Conservation (phyloP, 495 filamentous ascomycete species). For the Lasiosphaeria miniovina region DNA sequence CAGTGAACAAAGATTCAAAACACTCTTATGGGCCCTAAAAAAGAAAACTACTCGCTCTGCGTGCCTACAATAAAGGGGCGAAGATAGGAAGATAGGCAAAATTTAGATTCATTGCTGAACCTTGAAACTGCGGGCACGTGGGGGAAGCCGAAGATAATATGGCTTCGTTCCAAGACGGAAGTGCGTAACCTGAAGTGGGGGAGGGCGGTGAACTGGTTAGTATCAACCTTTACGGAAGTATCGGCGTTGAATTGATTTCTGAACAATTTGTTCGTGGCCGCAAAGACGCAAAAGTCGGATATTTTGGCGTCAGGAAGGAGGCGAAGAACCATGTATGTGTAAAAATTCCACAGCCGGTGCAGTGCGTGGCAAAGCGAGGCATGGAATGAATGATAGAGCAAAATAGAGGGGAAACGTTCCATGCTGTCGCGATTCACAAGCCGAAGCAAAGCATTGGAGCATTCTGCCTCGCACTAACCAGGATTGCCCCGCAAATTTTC, state of each 20-base stretch:
- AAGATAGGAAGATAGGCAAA: not conserved
- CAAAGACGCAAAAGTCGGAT: too few relatives aligned
- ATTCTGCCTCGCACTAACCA: conserved; percentile 19
- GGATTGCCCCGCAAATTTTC: conserved; percentile 32
- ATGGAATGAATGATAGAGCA: not conserved
- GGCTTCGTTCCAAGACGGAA: not conserved
- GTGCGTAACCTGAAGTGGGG: not conserved
- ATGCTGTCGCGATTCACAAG: conserved; percentile 12
- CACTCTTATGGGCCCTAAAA: not conserved
- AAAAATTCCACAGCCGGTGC: not conserved
- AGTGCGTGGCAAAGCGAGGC: not conserved
- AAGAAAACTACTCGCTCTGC: not conserved
- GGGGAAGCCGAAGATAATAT: not conserved
- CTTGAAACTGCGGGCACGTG: not conserved
- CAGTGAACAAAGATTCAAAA: not conserved
- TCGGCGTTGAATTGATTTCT: too few relatives aligned
- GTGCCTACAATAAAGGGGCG: not conserved
- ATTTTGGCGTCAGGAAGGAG: too few relatives aligned
- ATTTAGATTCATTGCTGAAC: conserved; percentile 7
- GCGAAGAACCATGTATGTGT: not conserved
- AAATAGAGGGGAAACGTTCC: conserved; percentile 1
- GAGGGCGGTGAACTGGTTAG: not conserved
- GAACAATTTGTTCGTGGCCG: too few relatives aligned
- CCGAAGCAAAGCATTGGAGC: conserved; percentile 5
- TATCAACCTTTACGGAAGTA: too few relatives aligned